Evolutionary conservation across 164 flowering plant genomes (phyloP).

Genomic region (Vitis rotundifolia): DNA sequence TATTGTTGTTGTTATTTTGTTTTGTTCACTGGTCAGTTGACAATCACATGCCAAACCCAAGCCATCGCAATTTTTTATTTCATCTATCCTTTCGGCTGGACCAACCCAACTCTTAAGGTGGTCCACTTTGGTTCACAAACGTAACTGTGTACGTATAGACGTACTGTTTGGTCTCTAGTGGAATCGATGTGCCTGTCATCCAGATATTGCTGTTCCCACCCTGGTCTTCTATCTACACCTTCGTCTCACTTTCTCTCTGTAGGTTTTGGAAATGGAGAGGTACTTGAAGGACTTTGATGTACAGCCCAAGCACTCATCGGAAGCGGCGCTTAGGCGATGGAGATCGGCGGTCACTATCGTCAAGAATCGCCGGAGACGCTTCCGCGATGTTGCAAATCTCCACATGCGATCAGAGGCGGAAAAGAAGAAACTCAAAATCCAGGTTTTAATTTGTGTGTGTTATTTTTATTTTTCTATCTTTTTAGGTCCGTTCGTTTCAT

Average conservation of each 20-base stretch:
- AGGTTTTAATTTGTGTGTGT: slow-evolving; percentile 30
- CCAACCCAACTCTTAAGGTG: too few relatives aligned
- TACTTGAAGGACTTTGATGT: slow-evolving; percentile 42
- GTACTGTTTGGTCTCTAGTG: too few relatives aligned
- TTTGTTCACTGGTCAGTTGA: too few relatives aligned
- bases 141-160: too few relatives aligned
- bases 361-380: slow-evolving; percentile 51
- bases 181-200: too few relatives aligned
- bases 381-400: slow-evolving; percentile 53
- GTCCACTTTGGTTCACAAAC: too few relatives aligned
- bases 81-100: too few relatives aligned
- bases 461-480: neutral
- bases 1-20: too few relatives aligned
- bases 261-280: slow-evolving; percentile 18
- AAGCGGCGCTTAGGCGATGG: slow-evolving; percentile 48
- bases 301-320: slow-evolving; percentile 42
- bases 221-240: neutral
- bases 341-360: slow-evolving; percentile 44
- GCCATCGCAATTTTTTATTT: too few relatives aligned
- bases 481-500: neutral
- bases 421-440: slow-evolving; percentile 29
- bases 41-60: too few relatives aligned
- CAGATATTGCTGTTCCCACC: too few relatives aligned
- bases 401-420: slow-evolving; percentile 47
- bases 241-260: neutral